Evolutionary conservation across 177 flowering plant genomes (phyloP).

Genomic region (Telopea speciosissima): DNA sequence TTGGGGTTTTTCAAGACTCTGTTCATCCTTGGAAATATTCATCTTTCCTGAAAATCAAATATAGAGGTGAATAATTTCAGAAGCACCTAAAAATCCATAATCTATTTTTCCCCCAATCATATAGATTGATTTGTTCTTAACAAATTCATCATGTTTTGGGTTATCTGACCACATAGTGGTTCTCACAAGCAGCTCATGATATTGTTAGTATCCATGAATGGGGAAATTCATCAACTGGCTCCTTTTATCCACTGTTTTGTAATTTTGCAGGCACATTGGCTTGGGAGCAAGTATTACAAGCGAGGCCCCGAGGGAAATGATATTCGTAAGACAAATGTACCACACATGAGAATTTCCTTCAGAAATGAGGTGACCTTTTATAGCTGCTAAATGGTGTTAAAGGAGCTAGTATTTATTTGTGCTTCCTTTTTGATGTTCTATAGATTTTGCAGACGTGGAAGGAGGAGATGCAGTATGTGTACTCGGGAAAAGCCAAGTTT

Average conservation of each 20-base stretch:
- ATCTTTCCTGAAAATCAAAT: background rate
- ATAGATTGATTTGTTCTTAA: background rate
- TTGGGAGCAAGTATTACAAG: constrained; percentile 35
- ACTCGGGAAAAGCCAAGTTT: constrained; percentile 34
- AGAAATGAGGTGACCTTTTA: constrained; percentile 33
- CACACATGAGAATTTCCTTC: constrained; percentile 38
- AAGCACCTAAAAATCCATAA: background rate
- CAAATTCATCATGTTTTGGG: background rate
- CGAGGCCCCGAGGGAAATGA: constrained; percentile 57
- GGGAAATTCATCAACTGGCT: too few relatives aligned
- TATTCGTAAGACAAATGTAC: constrained; percentile 55
- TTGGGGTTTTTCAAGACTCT: too few relatives aligned
- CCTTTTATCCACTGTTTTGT: background rate
- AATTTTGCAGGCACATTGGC: constrained; percentile 42
- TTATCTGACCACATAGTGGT: background rate
- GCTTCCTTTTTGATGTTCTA: background rate
- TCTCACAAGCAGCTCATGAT: background rate
- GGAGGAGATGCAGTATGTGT: constrained; percentile 55
- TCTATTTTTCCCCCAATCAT: background rate
- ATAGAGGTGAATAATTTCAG: background rate
- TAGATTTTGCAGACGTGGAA: constrained; percentile 48
- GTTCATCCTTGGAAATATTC: too few relatives aligned
- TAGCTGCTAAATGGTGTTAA: background rate
- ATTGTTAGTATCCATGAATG: background rate
- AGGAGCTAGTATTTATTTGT: background rate